These are phyloP conservation scores for Podila horticola DNA, from an alignment of 192 early-diverging fungal genomes.

Conservation along the genomic window DNA sequence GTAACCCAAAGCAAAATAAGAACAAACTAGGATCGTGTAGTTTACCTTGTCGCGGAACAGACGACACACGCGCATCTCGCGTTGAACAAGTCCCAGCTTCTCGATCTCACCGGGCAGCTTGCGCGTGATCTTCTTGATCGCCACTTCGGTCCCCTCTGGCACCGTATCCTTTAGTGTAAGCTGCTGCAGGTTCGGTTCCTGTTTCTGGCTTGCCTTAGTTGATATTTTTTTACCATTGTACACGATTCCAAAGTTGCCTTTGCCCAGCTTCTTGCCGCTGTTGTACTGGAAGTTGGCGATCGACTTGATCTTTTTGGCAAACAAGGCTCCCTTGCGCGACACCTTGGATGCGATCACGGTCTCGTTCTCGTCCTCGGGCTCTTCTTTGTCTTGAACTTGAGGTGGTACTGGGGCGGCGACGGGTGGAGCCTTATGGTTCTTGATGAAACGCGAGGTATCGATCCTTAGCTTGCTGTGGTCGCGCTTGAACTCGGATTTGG, in stretches of 20 bases:
- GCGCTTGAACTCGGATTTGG: neutral
- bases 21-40: no score
- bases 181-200: no score
- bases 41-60: slow-evolving; percentile 21
- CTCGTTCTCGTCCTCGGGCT: neutral
- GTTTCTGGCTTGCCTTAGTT: no score
- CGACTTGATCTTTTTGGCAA: slow-evolving; percentile 42
- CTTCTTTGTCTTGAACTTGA: neutral
- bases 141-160: slow-evolving; percentile 11
- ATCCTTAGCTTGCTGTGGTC: neutral
- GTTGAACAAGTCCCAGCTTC: slow-evolving; percentile 36
- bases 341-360: slow-evolving; percentile 25
- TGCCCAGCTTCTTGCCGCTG: slow-evolving; percentile 34
- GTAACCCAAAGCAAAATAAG: neutral
- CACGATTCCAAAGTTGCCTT: slow-evolving; percentile 47
- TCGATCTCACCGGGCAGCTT: slow-evolving; percentile 46
- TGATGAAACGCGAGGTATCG: neutral
- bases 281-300: slow-evolving; percentile 45
- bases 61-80: slow-evolving; percentile 39
- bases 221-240: slow-evolving; percentile 31
- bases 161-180: no score
- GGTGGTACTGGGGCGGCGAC: neutral
- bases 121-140: slow-evolving; percentile 42
- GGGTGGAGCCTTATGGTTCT: neutral
- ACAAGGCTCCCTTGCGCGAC: slow-evolving; percentile 29